A percentile compares a stretch with the other conserved stretches of the same genome.
Evolutionary conservation across 768 basidiomycete species (phyloP).

Genomic region (Tephrocybe sp.): DNA sequence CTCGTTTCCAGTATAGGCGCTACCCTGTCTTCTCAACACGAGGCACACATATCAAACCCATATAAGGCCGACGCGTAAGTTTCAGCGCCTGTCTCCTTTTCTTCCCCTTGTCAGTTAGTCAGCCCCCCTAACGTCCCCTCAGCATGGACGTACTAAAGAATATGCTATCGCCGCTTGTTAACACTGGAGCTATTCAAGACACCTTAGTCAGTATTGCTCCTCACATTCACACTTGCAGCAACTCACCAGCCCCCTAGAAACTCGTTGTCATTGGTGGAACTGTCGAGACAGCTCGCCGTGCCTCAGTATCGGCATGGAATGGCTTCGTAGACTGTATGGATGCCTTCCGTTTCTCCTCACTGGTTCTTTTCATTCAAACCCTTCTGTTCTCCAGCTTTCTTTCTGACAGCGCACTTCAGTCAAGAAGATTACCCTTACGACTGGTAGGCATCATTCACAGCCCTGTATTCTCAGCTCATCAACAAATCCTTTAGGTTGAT

Average conservation of each 20-base stretch:
- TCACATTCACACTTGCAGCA: conserved; percentile 6
- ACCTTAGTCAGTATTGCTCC: conserved; percentile 53
- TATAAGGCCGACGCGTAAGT: conserved; percentile 42
- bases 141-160: conserved; percentile 71
- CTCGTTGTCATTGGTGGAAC: conserved; percentile 88
- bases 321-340: conserved; percentile 81
- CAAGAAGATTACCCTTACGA: conserved; percentile 88
- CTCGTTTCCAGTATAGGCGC: conserved; percentile 22
- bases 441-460: conserved; percentile 45
- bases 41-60: conserved; percentile 35
- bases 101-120: conserved; percentile 22
- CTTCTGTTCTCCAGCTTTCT: conserved; percentile 55
- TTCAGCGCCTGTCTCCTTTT: conserved; percentile 30
- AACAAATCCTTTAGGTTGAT: conserved; percentile 60
- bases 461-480: conserved; percentile 6
- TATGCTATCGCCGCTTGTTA: conserved; percentile 69
- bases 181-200: conserved; percentile 70
- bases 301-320: conserved; percentile 84
- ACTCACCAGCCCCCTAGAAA: conserved; percentile 50
- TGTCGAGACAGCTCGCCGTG: conserved; percentile 80
- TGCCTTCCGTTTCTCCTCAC: neutral
- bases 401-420: conserved; percentile 85
- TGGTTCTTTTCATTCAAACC: conserved; percentile 1
- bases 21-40: conserved; percentile 38
- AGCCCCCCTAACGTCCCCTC: conserved; percentile 15